phyloP scores from a whole-genome alignment of 169 alveolate species.

The Plasmodium sp. region DNA sequence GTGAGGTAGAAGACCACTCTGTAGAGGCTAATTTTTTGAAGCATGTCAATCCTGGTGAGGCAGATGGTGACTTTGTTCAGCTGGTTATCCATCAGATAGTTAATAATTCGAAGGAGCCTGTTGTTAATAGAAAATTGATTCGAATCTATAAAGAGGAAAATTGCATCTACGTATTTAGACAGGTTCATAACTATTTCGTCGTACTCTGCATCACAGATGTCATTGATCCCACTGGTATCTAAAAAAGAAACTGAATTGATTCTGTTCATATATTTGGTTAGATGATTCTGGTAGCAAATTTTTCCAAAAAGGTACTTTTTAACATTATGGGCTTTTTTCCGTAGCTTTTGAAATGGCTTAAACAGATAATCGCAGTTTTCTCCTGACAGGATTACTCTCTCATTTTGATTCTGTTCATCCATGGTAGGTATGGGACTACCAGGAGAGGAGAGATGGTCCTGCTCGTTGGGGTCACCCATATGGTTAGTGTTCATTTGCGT shows the following conservation, averaged over 20 bases:
- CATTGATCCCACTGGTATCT: constrained; percentile 58
- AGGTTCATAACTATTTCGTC: constrained; percentile 45
- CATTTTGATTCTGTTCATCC: not conserved
- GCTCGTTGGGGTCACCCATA: not conserved
- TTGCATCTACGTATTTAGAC: constrained; percentile 48
- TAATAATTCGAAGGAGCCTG: constrained; percentile 33
- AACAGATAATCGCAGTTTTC: constrained; percentile 43
- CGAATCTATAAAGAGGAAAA: constrained; percentile 45
- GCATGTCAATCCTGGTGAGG: constrained; percentile 31
- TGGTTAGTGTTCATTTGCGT: not conserved
- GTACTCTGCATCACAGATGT: constrained; percentile 9
- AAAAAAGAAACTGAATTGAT: constrained; percentile 58
- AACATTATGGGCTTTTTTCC: constrained; percentile 14
- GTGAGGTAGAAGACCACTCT: constrained; percentile 50
- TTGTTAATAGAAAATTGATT: constrained; percentile 35
- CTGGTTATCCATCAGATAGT: constrained; percentile 49
- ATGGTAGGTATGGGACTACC: not conserved
- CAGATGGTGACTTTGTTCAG: constrained; percentile 50
- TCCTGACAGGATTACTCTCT: constrained; percentile 43
- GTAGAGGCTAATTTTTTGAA: constrained; percentile 21
- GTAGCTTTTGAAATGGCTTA: constrained; percentile 29
- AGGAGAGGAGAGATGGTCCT: not conserved
- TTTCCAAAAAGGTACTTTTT: constrained; percentile 60
- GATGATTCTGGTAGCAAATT: constrained; percentile 43
- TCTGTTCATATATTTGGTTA: constrained; percentile 66